Evolutionary conservation across 2,329 filamentous ascomycete genomes (phyloP).

Genomic region (Penicillium carneum): DNA sequence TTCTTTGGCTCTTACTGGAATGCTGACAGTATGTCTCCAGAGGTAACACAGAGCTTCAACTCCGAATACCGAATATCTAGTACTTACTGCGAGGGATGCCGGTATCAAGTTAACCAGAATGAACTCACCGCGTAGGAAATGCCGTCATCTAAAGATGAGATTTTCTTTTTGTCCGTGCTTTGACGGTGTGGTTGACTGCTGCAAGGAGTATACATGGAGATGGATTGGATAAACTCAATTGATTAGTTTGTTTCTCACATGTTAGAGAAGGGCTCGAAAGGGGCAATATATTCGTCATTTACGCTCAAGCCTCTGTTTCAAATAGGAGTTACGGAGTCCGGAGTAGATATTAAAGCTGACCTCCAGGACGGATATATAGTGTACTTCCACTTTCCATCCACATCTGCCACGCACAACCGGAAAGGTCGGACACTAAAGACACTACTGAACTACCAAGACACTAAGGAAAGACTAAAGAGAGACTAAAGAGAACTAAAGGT

Average conservation of each 20-base stretch:
- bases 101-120: too few relatives aligned
- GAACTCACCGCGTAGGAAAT: background rate
- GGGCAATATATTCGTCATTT: background rate
- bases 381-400: background rate
- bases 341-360: background rate
- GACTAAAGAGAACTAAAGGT: background rate
- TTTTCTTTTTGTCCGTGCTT: background rate
- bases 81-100: background rate
- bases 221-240: conserved; percentile 21
- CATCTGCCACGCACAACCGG: conserved; percentile 13
- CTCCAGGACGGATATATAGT: background rate
- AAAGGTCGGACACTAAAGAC: background rate
- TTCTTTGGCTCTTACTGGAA: conserved; percentile 16
- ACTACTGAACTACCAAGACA: background rate
- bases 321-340: background rate
- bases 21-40: conserved; percentile 3
- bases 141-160: background rate
- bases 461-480: background rate
- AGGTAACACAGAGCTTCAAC: background rate
- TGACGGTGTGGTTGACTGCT: conserved; percentile 6
- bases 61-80: background rate
- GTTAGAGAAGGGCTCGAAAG: background rate
- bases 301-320: conserved; percentile 4
- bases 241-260: background rate
- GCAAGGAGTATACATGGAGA: background rate